Evolutionary conservation across 2,329 filamentous ascomycete species (phyloP), one percentile per base, ranked within the genome.

Genomic region (Claviceps sp.): DNA sequence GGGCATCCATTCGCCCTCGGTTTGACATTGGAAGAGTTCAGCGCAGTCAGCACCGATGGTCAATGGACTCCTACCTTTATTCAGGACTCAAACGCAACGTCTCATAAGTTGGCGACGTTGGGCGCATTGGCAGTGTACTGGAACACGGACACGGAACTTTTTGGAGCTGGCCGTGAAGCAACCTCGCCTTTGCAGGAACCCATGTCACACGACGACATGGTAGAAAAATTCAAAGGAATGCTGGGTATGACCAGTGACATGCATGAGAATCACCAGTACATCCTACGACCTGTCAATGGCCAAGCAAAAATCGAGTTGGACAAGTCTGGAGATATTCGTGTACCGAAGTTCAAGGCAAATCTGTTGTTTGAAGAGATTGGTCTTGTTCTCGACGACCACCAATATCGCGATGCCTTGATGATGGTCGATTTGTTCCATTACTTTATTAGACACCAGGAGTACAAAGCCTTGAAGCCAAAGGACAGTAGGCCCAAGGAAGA

Each of bases 341-440:
- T 79, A 16, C 87, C 93, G 2, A 93, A 91, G 62, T 84, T 93
- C 72, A 97, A 96, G 68, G 88, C 90, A 30, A 87, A 86, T 41
- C 71, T 98, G 18, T 72, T 97, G 1, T 99, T 99, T 60, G 91
- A 99, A 63, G 94, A 99, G 63, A 90, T 99, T 54, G 93, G 94
- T 49, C 84, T 99, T 57, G 87, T 97, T n/a, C 77, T 99, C 36
- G 94, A 99, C 59, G 91, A 98, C 58, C 82, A 96, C 58, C 93
- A 99, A 65, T 99, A 99, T 64, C 86, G 94, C 34, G 93, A 99
- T 69, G 89, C 85, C 5, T 72, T 99, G 54, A 98, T 98, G 93
- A 87, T 99, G 73, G 87, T 97, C 2, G 93, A 99, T 64, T 75
- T 97, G 2, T 98, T 99, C 72, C 93, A 98, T 67, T 97, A 95